Percentiles rank a stretch among this genome's conserved stretches.
Conservation (phyloP, 2,329 filamentous ascomycete genomes). For the Pseudogymnoascus sp. region DNA sequence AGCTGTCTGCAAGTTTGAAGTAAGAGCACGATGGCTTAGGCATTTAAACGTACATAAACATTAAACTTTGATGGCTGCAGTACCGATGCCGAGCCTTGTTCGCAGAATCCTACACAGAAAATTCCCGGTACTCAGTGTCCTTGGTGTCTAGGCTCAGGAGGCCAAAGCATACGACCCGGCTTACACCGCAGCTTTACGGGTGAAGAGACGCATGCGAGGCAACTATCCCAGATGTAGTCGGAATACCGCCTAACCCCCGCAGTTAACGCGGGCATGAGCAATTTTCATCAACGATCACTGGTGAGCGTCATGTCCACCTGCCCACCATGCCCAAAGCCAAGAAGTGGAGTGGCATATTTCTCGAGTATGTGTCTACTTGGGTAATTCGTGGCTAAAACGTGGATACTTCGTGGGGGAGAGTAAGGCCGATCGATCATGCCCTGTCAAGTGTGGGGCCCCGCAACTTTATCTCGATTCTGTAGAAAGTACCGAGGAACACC, state of each 20-base stretch:
- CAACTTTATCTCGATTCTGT: constrained; percentile 5
- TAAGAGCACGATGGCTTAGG: not conserved
- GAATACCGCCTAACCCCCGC: not conserved
- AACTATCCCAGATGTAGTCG: not conserved
- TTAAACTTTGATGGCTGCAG: not conserved
- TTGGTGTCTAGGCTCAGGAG: not conserved
- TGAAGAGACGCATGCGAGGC: not conserved
- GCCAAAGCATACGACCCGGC: not conserved
- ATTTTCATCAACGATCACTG: not conserved
- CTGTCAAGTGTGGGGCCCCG: constrained; percentile 4
- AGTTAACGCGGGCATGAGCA: not conserved
- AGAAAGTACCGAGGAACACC: not conserved
- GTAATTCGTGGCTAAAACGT: not conserved
- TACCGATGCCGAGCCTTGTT: not conserved
- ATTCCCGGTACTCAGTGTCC: not conserved
- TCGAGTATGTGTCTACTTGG: not conserved
- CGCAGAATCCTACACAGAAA: too few species aligned
- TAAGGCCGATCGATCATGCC: not conserved
- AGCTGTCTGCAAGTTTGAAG: not conserved
- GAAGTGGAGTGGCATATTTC: not conserved
- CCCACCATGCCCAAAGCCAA: not conserved
- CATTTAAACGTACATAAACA: not conserved
- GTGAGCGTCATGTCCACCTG: not conserved
- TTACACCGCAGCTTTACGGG: not conserved
- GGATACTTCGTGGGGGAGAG: not conserved